These are phyloP conservation scores for Macadamia integrifolia DNA, from an alignment of 164 flowering plant species.

Conservation along the genomic window DNA sequence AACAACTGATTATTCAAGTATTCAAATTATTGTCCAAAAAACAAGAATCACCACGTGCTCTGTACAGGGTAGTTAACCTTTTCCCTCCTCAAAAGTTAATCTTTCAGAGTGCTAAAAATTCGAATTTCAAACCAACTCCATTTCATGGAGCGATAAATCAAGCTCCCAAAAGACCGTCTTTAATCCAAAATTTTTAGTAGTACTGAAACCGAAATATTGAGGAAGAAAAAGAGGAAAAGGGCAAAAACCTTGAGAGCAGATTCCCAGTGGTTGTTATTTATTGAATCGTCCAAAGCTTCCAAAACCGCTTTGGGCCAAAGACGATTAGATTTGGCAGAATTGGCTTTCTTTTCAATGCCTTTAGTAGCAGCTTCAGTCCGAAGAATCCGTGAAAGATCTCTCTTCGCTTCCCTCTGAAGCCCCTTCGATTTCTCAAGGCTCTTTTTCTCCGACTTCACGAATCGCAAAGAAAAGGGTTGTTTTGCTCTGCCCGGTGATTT, in stretches of 20 bases:
- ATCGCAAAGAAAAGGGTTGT: not conserved
- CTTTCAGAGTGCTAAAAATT: too few relatives aligned
- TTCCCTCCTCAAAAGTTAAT: too few relatives aligned
- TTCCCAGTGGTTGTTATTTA: constrained; percentile 50
- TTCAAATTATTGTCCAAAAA: too few relatives aligned
- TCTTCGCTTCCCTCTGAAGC: constrained; percentile 42
- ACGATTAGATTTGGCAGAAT: constrained; percentile 38
- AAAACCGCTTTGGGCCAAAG: constrained; percentile 80
- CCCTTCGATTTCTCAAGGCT: constrained; percentile 25
- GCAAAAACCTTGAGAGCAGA: constrained; percentile 72
- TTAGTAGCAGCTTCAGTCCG: constrained; percentile 69
- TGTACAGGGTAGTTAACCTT: too few relatives aligned
- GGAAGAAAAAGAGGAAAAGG: not conserved
- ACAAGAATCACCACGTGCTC: too few relatives aligned
- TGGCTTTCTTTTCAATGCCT: constrained; percentile 57
- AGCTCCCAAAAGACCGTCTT: too few relatives aligned
- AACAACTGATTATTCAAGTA: too few relatives aligned
- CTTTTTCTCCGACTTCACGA: constrained; percentile 28
- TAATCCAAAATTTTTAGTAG: too few relatives aligned
- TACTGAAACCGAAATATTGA: not conserved
- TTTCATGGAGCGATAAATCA: too few relatives aligned
- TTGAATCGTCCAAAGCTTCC: constrained; percentile 73
- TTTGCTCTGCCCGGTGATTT: constrained; percentile 5
- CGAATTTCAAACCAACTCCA: too few relatives aligned
- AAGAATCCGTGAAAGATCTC: constrained; percentile 59